phyloP scores from a whole-genome alignment of 139 green algal species.

The Volvox africanus region DNA sequence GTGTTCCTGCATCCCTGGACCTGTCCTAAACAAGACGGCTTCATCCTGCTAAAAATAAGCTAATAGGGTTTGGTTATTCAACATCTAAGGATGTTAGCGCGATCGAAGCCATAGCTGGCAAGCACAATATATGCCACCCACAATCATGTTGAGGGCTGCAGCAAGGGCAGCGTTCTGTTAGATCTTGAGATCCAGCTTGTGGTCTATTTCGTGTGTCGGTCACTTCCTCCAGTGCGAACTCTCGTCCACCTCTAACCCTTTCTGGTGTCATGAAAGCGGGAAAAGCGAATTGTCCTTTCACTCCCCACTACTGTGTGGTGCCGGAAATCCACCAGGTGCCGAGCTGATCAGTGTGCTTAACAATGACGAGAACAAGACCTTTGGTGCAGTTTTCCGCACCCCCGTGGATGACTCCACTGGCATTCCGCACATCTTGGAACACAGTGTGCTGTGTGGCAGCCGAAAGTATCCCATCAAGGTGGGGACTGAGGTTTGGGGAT shows the following conservation, averaged over 20 bases:
- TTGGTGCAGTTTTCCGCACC: slow-evolving; percentile 96
- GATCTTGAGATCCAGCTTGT: not conserved
- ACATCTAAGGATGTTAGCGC: no score
- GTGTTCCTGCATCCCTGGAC: no score
- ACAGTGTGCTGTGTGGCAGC: slow-evolving; percentile 95
- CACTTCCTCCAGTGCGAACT: no score
- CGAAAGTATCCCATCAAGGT: slow-evolving; percentile 92
- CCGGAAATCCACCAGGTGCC: slow-evolving; percentile 73
- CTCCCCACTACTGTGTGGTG: not conserved
- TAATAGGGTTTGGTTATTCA: no score
- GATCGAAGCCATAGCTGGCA: no score
- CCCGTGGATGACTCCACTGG: slow-evolving; percentile 80
- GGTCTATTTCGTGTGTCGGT: not conserved
- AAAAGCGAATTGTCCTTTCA: no score
- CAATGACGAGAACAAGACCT: slow-evolving; percentile 99
- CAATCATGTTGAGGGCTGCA: not conserved
- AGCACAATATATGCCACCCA: no score
- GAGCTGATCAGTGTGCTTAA: slow-evolving; percentile 96
- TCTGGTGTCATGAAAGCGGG: no score
- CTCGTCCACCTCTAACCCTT: not conserved
- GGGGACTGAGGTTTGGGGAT: slow-evolving; percentile 27
- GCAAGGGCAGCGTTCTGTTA: no score
- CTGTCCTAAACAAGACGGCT: no score
- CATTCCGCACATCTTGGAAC: slow-evolving; percentile 99
- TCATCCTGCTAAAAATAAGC: no score